Evolutionary conservation across 2,329 filamentous ascomycete genomes (phyloP).

Genomic region (Apiospora hydei): DNA sequence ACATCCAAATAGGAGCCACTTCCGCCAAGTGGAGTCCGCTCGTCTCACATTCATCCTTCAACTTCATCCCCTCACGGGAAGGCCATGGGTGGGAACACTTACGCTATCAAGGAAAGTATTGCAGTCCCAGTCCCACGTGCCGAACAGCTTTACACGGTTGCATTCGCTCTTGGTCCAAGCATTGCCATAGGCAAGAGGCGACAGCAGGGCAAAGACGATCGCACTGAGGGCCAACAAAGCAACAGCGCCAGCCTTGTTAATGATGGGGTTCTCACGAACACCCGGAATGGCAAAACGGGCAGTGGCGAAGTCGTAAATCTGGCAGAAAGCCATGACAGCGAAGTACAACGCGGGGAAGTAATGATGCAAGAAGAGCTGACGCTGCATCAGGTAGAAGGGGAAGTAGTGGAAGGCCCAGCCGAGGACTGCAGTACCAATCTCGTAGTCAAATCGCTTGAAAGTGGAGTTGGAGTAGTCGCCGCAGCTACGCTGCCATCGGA

Average conservation of each 20-base stretch:
- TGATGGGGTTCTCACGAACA: slow-evolving; percentile 71
- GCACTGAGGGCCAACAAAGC: slow-evolving; percentile 78
- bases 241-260: slow-evolving; percentile 78
- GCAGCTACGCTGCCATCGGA: slow-evolving; percentile 94
- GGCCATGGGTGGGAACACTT: slow-evolving; percentile 59
- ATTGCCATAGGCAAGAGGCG: slow-evolving; percentile 92
- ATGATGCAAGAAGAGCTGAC: slow-evolving; percentile 97
- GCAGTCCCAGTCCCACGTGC: slow-evolving; percentile 97
- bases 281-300: slow-evolving; percentile 74
- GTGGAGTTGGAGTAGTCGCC: slow-evolving; percentile 81
- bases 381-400: slow-evolving; percentile 97
- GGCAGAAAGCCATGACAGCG: slow-evolving; percentile 86
- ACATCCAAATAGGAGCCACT: not conserved
- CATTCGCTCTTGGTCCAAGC: slow-evolving; percentile 91
- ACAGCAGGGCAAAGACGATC: slow-evolving; percentile 81
- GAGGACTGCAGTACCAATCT: slow-evolving; percentile 87
- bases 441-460: slow-evolving; percentile 98
- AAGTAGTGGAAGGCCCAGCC: slow-evolving; percentile 99
- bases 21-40: not conserved
- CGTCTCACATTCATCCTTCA: slow-evolving; percentile 27
- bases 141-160: slow-evolving; percentile 84
- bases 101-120: slow-evolving; percentile 89
- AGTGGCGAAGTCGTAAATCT: slow-evolving; percentile 86
- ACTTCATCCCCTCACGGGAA: slow-evolving; percentile 45
- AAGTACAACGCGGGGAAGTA: slow-evolving; percentile 98